Evolutionary conservation across 2,329 filamentous ascomycete genomes (phyloP).

Genomic region (Botrytis galanthina): DNA sequence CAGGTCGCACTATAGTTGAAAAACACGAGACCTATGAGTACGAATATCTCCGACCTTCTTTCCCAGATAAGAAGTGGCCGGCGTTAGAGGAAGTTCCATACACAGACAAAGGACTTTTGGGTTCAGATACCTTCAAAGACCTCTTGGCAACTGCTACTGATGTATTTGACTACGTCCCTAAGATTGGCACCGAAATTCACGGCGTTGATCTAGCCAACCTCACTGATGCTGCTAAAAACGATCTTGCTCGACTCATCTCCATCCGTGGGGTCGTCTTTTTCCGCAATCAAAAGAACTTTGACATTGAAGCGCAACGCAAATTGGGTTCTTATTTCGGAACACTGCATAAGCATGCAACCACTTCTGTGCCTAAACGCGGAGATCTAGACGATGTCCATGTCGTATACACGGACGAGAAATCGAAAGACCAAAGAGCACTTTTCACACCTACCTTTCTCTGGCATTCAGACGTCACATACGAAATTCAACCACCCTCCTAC

Average conservation of each 20-base stretch:
- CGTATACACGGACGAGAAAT: constrained; percentile 52
- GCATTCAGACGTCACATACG: constrained; percentile 51
- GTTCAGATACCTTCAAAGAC: constrained; percentile 53
- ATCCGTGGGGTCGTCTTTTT: constrained; percentile 58
- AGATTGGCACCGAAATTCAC: constrained; percentile 42
- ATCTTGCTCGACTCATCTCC: constrained; percentile 51
- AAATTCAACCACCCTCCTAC: constrained; percentile 56
- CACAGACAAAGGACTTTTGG: constrained; percentile 52
- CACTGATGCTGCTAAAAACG: constrained; percentile 47
- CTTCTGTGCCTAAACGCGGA: constrained; percentile 47
- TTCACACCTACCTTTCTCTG: constrained; percentile 53
- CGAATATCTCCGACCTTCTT: constrained; percentile 51
- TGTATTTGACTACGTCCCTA: constrained; percentile 52
- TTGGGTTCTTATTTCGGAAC: constrained; percentile 53
- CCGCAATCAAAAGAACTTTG: constrained; percentile 52
- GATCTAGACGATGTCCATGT: constrained; percentile 57
- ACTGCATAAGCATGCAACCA: constrained; percentile 56
- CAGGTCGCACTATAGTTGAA: constrained; percentile 47
- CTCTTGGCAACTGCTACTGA: constrained; percentile 52
- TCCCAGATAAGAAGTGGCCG: constrained; percentile 53
- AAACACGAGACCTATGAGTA: constrained; percentile 50
- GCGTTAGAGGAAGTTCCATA: constrained; percentile 49
- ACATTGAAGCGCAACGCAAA: constrained; percentile 51
- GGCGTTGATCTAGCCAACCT: constrained; percentile 47
- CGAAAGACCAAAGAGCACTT: constrained; percentile 51